These are phyloP conservation scores for Phaeomoniella chlamydospora DNA, from an alignment of 2,329 filamentous ascomycete genomes.

Conservation along the genomic window DNA sequence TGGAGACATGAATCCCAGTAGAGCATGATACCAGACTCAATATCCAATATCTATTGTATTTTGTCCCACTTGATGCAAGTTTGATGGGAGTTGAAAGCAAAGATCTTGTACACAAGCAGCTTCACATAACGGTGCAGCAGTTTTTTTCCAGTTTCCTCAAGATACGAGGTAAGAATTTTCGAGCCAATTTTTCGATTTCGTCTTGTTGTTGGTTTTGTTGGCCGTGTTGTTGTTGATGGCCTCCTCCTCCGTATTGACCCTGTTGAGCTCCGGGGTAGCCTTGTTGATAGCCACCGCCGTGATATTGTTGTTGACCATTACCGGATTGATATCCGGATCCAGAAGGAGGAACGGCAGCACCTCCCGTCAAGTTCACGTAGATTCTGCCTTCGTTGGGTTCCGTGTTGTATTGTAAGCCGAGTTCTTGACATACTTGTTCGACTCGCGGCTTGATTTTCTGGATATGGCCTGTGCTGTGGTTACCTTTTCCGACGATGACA, in stretches of 20 bases:
- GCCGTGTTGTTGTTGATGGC: constrained; percentile 33
- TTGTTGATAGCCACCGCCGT: constrained; percentile 29
- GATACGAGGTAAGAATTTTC: constrained; percentile 45
- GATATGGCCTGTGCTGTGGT: constrained; percentile 67
- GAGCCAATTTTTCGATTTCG: constrained; percentile 44
- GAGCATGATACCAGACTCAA: too few species aligned
- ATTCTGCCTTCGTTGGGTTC: constrained; percentile 85
- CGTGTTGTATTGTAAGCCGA: constrained; percentile 69
- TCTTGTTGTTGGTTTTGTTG: constrained; percentile 38
- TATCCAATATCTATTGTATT: too few species aligned
- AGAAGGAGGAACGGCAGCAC: constrained; percentile 32
- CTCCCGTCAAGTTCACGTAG: constrained; percentile 72
- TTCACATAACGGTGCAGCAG: constrained; percentile 65
- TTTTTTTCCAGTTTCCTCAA: constrained; percentile 50
- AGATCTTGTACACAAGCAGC: neutral
- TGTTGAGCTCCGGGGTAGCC: constrained; percentile 9
- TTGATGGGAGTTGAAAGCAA: neutral
- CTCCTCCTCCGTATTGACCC: constrained; percentile 21
- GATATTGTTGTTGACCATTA: constrained; percentile 26
- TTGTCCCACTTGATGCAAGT: too few species aligned
- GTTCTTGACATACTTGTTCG: constrained; percentile 68
- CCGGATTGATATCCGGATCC: constrained; percentile 14
- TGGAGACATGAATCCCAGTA: too few species aligned
- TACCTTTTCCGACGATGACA: constrained; percentile 92
- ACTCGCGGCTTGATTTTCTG: constrained; percentile 95